A percentile compares a stretch with the other conserved stretches of the same genome.
These are phyloP conservation scores for Haplosporangium gracile DNA, from an alignment of 192 early-diverging fungal species.

Conservation along the genomic window DNA sequence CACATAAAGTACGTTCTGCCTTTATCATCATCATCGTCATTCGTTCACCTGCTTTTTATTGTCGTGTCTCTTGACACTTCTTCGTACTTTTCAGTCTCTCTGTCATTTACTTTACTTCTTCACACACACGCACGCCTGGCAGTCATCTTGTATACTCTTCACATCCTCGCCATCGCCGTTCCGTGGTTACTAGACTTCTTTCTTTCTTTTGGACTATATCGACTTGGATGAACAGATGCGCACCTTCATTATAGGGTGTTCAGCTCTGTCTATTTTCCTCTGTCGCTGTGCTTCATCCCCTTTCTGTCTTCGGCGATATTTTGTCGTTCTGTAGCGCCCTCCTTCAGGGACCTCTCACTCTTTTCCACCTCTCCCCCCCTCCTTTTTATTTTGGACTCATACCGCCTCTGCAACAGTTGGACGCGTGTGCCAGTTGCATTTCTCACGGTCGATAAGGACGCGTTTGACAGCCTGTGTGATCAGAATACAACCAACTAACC, in stretches of 20 bases:
- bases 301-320: background rate
- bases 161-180: background rate
- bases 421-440: conserved; percentile 6
- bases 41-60: background rate
- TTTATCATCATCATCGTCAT: conserved; percentile 18
- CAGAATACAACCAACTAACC: background rate
- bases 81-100: background rate
- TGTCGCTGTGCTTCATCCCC: background rate
- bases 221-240: background rate
- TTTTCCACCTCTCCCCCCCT: background rate
- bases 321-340: background rate
- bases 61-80: background rate
- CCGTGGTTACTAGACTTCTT: background rate
- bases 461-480: background rate
- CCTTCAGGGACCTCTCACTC: background rate
- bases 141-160: too few species aligned
- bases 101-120: background rate
- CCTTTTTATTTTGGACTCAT: background rate
- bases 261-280: background rate
- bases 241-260: background rate
- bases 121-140: too few species aligned
- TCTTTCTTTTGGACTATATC: background rate
- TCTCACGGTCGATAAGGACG: background rate
- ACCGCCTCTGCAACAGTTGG: background rate
- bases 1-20: conserved; percentile 7